A percentile compares a stretch with the other conserved stretches of the same genome.
Conservation (phyloP, 2,329 filamentous ascomycete species). For the Piedraia hortae region DNA sequence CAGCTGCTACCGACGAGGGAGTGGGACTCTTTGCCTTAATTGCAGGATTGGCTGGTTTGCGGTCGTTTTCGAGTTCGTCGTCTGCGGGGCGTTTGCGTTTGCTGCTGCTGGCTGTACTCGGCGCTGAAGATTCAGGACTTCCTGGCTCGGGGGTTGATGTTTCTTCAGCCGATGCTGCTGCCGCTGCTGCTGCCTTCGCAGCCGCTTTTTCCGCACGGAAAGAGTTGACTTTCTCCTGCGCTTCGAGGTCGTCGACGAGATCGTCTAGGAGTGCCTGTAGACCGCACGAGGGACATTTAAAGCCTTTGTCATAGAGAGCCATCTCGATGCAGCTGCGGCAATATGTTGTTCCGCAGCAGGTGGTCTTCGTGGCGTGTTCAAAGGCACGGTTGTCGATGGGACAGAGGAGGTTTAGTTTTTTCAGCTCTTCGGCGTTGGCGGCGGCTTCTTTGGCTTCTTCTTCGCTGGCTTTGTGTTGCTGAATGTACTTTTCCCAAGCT, state of each 20-base stretch:
- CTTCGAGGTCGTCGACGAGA: slow-evolving; percentile 13
- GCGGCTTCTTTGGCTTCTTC: slow-evolving; percentile 48
- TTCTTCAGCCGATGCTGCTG: slow-evolving; percentile 11
- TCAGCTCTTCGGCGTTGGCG: slow-evolving; percentile 58
- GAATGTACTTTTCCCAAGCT: slow-evolving; percentile 90
- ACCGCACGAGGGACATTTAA: slow-evolving; percentile 76
- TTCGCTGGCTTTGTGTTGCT: slow-evolving; percentile 66
- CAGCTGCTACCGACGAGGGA: slow-evolving; percentile 6
- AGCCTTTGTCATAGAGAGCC: slow-evolving; percentile 93
- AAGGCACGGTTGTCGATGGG: slow-evolving; percentile 94
- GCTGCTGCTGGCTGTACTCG: slow-evolving; percentile 9
- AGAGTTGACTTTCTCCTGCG: slow-evolving; percentile 59
- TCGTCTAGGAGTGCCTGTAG: slow-evolving; percentile 37
- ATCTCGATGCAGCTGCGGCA: slow-evolving; percentile 99
- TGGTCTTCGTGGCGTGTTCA: slow-evolving; percentile 81
- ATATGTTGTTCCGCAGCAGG: slow-evolving; percentile 93
- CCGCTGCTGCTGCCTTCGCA: slow-evolving; percentile 18
- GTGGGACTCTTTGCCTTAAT: slow-evolving; percentile 16
- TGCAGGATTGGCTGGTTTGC: slow-evolving; percentile 18
- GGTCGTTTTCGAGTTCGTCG: slow-evolving; percentile 26
- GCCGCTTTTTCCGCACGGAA: slow-evolving; percentile 31
- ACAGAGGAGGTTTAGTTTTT: slow-evolving; percentile 73
- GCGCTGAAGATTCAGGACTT: slow-evolving; percentile 1
- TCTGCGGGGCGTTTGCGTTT: slow-evolving; percentile 62
- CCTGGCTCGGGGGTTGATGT: slow-evolving; percentile 1